These are phyloP conservation scores for Cicer arietinum DNA, from an alignment of 306 rosid species.

Conservation along the genomic window DNA sequence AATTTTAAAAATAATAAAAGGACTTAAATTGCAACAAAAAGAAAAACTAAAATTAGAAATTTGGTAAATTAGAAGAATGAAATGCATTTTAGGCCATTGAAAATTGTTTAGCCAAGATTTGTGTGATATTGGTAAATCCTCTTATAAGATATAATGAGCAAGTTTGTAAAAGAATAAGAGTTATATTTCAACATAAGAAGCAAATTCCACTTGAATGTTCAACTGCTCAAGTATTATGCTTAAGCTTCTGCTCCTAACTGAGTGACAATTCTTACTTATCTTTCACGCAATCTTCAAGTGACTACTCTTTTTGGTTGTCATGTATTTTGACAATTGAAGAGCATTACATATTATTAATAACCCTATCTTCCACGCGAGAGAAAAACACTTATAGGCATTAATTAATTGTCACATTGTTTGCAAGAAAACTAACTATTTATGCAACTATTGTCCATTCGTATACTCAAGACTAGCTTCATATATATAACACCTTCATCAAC, in stretches of 20 bases:
- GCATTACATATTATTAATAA: constrained; percentile 6
- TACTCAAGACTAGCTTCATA: background rate
- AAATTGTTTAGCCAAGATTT: too few relatives aligned
- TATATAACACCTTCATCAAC: background rate
- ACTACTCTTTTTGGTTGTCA: background rate
- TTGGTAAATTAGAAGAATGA: too few relatives aligned
- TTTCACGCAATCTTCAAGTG: constrained; percentile 18
- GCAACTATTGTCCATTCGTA: background rate
- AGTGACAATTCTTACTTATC: background rate
- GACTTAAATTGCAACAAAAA: too few relatives aligned
- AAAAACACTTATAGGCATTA: background rate
- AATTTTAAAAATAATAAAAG: too few relatives aligned
- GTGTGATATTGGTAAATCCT: too few relatives aligned
- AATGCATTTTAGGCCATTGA: too few relatives aligned
- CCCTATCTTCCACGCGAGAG: background rate
- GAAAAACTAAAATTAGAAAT: too few relatives aligned
- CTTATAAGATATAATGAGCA: too few relatives aligned
- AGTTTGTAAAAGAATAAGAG: too few relatives aligned
- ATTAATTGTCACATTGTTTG: background rate
- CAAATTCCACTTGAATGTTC: background rate
- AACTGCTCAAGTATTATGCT: background rate
- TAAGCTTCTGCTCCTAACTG: background rate
- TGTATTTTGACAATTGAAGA: background rate
- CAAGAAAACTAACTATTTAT: background rate
- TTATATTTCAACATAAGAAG: too few relatives aligned